Conservation (phyloP, 1,284 basidiomycete genomes). For the Sporisorium reilianum region DNA sequence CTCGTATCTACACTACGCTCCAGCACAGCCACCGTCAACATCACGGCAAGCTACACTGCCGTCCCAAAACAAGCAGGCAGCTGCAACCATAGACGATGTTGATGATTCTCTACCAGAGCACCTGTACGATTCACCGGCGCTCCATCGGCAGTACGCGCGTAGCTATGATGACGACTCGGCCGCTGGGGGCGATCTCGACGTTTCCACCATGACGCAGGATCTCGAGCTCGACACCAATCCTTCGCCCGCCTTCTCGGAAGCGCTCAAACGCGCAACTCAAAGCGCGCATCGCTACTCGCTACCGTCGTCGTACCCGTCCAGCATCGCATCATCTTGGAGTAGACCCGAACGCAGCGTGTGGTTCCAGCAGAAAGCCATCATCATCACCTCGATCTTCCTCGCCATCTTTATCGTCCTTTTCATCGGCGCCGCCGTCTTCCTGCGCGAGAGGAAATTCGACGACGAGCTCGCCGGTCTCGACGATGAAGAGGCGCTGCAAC, state of each 20-base stretch:
- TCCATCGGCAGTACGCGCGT: constrained; percentile 31
- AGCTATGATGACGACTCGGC: constrained; percentile 28
- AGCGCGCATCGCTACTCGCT: constrained; percentile 38
- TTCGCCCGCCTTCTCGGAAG: background rate
- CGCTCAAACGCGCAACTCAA: constrained; percentile 5
- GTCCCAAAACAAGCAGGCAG: background rate
- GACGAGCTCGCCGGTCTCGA: constrained; percentile 48
- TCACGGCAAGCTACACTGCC: constrained; percentile 8
- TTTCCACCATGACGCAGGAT: constrained; percentile 3
- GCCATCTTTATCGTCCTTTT: constrained; percentile 68
- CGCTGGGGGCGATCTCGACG: constrained; percentile 27
- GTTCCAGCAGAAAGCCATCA: constrained; percentile 66
- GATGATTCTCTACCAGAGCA: constrained; percentile 27
- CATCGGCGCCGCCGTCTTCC: constrained; percentile 65
- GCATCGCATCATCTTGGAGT: constrained; percentile 56
- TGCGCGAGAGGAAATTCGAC: constrained; percentile 60
- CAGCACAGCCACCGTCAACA: constrained; percentile 12
- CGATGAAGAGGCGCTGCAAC: constrained; percentile 51
- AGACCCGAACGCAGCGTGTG: constrained; percentile 56
- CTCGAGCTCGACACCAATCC: constrained; percentile 7
- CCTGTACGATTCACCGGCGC: background rate
- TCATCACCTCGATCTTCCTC: constrained; percentile 66
- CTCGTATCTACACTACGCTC: background rate
- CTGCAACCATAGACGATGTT: constrained; percentile 15
- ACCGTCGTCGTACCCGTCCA: constrained; percentile 53